phyloP scores from a whole-genome alignment of 2,329 filamentous ascomycete species.

The Colletotrichum tamarilloi region DNA sequence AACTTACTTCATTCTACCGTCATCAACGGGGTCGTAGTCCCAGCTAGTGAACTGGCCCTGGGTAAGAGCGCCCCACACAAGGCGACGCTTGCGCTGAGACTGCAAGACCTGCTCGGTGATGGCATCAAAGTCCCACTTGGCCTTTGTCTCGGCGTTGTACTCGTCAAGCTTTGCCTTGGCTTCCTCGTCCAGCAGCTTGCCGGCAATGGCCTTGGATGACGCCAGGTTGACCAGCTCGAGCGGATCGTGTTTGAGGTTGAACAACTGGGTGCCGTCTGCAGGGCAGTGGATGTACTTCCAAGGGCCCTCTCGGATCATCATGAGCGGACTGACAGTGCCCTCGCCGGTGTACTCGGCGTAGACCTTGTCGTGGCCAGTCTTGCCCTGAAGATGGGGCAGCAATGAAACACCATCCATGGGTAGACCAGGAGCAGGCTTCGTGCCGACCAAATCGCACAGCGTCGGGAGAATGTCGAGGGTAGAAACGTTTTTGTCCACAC shows the following conservation, averaged over 20 bases:
- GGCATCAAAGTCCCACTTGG: constrained; percentile 82
- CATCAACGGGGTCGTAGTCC: constrained; percentile 84
- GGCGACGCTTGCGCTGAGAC: constrained; percentile 81
- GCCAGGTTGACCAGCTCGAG: constrained; percentile 80
- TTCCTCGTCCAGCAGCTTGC: constrained; percentile 54
- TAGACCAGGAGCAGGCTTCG: constrained; percentile 74
- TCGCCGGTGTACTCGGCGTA: constrained; percentile 96
- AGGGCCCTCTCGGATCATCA: constrained; percentile 90
- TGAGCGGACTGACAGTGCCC: constrained; percentile 86
- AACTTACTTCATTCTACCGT: constrained; percentile 73
- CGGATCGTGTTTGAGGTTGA: constrained; percentile 81
- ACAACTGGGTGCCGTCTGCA: constrained; percentile 86
- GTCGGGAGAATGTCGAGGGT: constrained; percentile 92
- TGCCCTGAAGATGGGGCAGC: constrained; percentile 78
- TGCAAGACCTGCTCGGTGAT: constrained; percentile 80
- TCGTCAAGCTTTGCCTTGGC: constrained; percentile 65
- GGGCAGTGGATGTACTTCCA: constrained; percentile 95
- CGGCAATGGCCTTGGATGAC: constrained; percentile 47
- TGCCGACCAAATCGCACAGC: constrained; percentile 83
- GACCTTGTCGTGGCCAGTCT: constrained; percentile 83
- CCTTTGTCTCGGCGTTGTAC: constrained; percentile 79
- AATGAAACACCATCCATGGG: constrained; percentile 89
- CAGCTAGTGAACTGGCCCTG: constrained; percentile 82
- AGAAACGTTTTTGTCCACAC: constrained; percentile 85
- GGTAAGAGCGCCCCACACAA: constrained; percentile 84